These are phyloP conservation scores for Chenopodium formosanum DNA, from an alignment of 148 eudicot genomes.

Conservation along the genomic window DNA sequence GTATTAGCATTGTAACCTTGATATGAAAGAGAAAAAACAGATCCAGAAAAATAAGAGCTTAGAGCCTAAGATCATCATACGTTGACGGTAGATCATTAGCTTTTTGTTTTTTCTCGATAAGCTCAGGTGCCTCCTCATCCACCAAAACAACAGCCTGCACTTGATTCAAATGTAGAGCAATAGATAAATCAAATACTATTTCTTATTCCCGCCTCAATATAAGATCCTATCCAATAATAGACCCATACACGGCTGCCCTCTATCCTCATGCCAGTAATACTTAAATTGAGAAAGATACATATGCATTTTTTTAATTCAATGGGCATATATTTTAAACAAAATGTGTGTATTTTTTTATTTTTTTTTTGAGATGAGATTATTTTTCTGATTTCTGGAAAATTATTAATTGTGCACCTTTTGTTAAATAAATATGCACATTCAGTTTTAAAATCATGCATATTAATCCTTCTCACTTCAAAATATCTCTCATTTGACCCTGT, in stretches of 20 bases:
- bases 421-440: too few relatives aligned
- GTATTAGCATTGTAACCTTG: not conserved
- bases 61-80: slow-evolving; percentile 21
- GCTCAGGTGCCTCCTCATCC: slow-evolving; percentile 68
- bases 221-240: not conserved
- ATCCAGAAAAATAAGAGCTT: not conserved
- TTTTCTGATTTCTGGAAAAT: too few relatives aligned
- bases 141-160: slow-evolving; percentile 50
- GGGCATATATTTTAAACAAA: too few relatives aligned
- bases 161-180: slow-evolving; percentile 17
- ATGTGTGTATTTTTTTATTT: too few relatives aligned
- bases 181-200: slow-evolving; percentile 4
- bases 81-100: slow-evolving; percentile 37
- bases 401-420: too few relatives aligned
- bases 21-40: not conserved
- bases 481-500: too few relatives aligned
- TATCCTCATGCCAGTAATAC: not conserved
- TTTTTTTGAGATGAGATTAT: too few relatives aligned
- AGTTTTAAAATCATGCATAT: too few relatives aligned
- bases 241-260: not conserved
- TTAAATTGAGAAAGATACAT: too few relatives aligned
- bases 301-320: too few relatives aligned
- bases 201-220: not conserved
- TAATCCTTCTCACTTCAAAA: too few relatives aligned
- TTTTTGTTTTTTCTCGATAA: slow-evolving; percentile 24